Percentiles rank a stretch among this genome's conserved stretches.
Evolutionary conservation across 164 flowering plant species (phyloP).

Genomic region (Chimonanthus salicifolius): DNA sequence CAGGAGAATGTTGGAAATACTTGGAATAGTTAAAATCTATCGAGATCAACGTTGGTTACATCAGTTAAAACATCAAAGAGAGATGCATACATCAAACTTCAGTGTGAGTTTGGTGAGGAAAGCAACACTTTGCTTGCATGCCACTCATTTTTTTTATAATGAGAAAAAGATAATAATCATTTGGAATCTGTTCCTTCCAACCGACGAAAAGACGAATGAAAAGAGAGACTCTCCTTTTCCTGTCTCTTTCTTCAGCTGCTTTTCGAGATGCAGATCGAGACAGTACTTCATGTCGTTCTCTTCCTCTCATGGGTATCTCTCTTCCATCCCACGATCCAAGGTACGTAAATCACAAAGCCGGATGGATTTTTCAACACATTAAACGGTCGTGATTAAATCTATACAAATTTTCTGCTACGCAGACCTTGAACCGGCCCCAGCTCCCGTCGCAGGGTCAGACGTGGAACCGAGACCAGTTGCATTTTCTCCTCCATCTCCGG

Average conservation of each 20-base stretch:
- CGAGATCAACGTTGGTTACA: no score
- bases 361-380: not conserved
- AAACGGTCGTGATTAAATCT: not conserved
- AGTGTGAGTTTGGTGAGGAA: not conserved
- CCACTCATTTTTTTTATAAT: not conserved
- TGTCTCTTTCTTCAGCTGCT: not conserved
- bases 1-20: no score
- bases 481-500: constrained; percentile 1
- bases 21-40: no score
- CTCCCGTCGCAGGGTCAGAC: constrained; percentile 9
- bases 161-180: no score
- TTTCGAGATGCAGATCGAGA: constrained; percentile 13
- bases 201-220: not conserved
- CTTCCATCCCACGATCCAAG: constrained; percentile 11
- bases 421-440: constrained; percentile 15
- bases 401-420: not conserved
- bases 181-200: not conserved
- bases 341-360: constrained; percentile 3
- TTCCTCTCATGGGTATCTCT: constrained; percentile 7
- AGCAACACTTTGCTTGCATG: not conserved
- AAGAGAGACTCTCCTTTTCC: not conserved
- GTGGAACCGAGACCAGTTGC: not conserved
- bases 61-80: no score
- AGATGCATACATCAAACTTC: not conserved
- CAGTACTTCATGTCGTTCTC: constrained; percentile 5